These are phyloP conservation scores for Acanthamoeba polyphaga DNA, from an alignment of 208 protist genomes.

Conservation along the genomic window DNA sequence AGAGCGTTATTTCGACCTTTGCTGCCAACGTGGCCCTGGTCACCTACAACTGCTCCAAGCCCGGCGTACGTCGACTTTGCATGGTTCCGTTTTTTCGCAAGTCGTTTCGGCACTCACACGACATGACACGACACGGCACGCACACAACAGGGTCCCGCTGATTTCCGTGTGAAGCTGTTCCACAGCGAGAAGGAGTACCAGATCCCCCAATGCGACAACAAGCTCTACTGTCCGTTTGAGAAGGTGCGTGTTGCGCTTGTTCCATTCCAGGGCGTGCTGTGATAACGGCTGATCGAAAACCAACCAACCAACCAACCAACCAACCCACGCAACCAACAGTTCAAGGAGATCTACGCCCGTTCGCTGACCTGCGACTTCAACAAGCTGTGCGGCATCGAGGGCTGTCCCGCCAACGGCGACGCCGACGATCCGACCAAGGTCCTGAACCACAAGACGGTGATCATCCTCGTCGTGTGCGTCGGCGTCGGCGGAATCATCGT, in stretches of 20 bases:
- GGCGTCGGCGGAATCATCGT: neutral
- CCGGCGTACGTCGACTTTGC: neutral
- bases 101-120: too few relatives aligned
- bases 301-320: too few relatives aligned
- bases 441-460: neutral
- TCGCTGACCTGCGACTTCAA: conserved; percentile 17
- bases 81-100: neutral
- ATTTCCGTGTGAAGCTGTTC: conserved; percentile 34
- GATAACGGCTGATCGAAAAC: too few relatives aligned
- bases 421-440: neutral
- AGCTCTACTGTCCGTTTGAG: conserved; percentile 15
- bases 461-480: conserved; percentile 14
- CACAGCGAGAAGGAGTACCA: conserved; percentile 40
- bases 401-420: neutral
- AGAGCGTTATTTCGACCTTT: neutral
- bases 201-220: neutral
- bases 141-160: neutral
- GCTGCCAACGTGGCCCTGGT: conserved; percentile 47
- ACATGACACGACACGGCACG: neutral
- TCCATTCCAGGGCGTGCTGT: neutral
- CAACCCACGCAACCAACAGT: neutral
- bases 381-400: conserved; percentile 20
- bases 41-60: conserved; percentile 49
- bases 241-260: neutral
- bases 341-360: conserved; percentile 16